phyloP scores from a whole-genome alignment of 148 eudicot species.

The Fallopia convolvulus region DNA sequence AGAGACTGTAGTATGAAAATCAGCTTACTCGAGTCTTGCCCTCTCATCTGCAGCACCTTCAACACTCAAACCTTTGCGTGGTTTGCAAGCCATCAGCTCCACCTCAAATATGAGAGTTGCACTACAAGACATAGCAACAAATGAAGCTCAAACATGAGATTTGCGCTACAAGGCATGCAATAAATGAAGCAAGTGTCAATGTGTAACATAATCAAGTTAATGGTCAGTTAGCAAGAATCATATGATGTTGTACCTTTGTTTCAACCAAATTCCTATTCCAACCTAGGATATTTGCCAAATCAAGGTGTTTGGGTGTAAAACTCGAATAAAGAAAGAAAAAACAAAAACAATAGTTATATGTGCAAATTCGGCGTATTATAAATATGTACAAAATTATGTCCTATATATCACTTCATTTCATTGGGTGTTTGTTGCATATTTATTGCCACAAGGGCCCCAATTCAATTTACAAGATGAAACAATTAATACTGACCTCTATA shows the following conservation, averaged over 20 bases:
- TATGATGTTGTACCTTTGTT: not conserved
- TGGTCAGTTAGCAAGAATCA: not conserved
- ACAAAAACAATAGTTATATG: not conserved
- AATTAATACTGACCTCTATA: not conserved
- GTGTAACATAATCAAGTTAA: not conserved
- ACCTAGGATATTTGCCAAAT: not conserved
- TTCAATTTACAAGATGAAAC: not conserved
- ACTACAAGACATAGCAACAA: constrained; percentile 30
- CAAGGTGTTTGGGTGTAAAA: not conserved
- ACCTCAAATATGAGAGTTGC: constrained; percentile 87
- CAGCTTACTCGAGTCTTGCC: constrained; percentile 85
- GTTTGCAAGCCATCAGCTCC: constrained; percentile 83
- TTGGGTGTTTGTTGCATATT: not conserved
- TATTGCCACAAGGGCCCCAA: not conserved
- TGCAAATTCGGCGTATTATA: not conserved
- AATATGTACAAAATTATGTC: not conserved
- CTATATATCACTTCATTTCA: not conserved
- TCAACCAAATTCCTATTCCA: not conserved
- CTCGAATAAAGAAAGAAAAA: not conserved
- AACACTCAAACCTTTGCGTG: constrained; percentile 77
- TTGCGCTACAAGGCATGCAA: constrained; percentile 51
- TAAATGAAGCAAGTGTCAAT: not conserved
- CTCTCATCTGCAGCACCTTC: constrained; percentile 77
- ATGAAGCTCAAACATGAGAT: constrained; percentile 60
- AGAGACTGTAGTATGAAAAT: not conserved